phyloP scores from a whole-genome alignment of 768 basidiomycete genomes.

The Amanita polypyramis region DNA sequence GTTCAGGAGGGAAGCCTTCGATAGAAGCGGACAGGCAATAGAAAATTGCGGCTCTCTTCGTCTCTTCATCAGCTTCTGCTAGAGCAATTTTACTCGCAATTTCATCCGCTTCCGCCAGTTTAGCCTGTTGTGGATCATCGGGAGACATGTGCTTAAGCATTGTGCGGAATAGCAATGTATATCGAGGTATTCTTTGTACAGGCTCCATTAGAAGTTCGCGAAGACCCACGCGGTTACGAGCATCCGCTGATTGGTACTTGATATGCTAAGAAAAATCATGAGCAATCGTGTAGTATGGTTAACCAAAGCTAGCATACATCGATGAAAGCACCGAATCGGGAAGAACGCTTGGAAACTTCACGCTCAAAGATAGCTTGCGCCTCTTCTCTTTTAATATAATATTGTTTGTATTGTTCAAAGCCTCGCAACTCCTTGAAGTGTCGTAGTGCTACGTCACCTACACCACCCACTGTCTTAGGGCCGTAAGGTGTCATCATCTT shows the following conservation, averaged over 20 bases:
- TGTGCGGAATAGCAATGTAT: slow-evolving; percentile 83
- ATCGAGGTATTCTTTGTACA: slow-evolving; percentile 90
- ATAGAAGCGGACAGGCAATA: slow-evolving; percentile 77
- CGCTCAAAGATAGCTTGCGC: slow-evolving; percentile 82
- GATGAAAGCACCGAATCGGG: slow-evolving; percentile 76
- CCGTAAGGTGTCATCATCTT: slow-evolving; percentile 61
- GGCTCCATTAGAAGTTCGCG: slow-evolving; percentile 94
- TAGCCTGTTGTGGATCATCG: slow-evolving; percentile 66
- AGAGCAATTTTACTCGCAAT: slow-evolving; percentile 85
- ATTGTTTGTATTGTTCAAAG: slow-evolving; percentile 87
- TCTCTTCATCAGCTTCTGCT: slow-evolving; percentile 88
- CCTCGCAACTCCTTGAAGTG: slow-evolving; percentile 81
- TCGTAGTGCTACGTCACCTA: slow-evolving; percentile 78
- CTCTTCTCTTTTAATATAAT: slow-evolving; percentile 88
- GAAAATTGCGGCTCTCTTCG: slow-evolving; percentile 80
- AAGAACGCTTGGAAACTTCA: slow-evolving; percentile 70
- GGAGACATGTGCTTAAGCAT: slow-evolving; percentile 88
- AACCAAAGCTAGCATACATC: slow-evolving; percentile 45
- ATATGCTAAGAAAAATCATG: slow-evolving; percentile 44
- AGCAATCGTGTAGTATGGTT: slow-evolving; percentile 4
- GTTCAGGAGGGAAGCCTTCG: slow-evolving; percentile 80
- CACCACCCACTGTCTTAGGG: slow-evolving; percentile 40
- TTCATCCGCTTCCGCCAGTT: slow-evolving; percentile 75
- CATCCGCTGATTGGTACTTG: slow-evolving; percentile 73
- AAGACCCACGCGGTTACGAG: slow-evolving; percentile 74